Evolutionary conservation across 495 filamentous ascomycete genomes (phyloP).

Genomic region (Talaromyces borbonicus): DNA sequence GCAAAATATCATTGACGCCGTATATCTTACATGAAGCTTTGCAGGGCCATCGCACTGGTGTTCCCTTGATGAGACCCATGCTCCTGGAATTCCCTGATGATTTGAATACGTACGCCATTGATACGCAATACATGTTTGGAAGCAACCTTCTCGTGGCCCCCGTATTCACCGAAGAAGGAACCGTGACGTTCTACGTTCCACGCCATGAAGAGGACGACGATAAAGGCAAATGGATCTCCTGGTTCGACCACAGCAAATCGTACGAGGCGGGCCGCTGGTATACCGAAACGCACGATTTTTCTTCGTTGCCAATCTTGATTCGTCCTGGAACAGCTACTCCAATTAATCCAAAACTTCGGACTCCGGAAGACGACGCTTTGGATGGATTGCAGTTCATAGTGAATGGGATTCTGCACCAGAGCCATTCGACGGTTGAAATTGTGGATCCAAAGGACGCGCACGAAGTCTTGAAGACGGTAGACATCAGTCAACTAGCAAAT

Average conservation of each 20-base stretch:
- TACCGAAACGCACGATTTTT: constrained; percentile 34
- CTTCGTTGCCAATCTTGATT: constrained; percentile 30
- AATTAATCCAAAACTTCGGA: constrained; percentile 23
- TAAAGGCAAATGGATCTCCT: constrained; percentile 43
- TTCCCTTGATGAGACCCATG: constrained; percentile 49
- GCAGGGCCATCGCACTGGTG: constrained; percentile 31
- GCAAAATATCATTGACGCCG: constrained; percentile 54
- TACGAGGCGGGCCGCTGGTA: constrained; percentile 34
- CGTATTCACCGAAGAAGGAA: constrained; percentile 47
- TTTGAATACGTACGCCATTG: constrained; percentile 50
- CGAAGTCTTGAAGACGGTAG: constrained; percentile 18
- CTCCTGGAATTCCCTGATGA: constrained; percentile 58
- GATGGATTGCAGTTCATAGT: constrained; percentile 29
- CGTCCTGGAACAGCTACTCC: constrained; percentile 29
- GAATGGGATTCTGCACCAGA: constrained; percentile 19
- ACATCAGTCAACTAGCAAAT: not conserved
- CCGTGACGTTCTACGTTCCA: constrained; percentile 55
- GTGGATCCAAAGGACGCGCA: constrained; percentile 26
- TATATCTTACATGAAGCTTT: constrained; percentile 50
- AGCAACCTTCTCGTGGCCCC: constrained; percentile 48
- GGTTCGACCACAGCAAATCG: constrained; percentile 32
- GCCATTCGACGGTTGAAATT: constrained; percentile 20
- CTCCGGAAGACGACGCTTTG: constrained; percentile 26
- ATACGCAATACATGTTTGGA: constrained; percentile 60
- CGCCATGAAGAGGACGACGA: constrained; percentile 15